phyloP scores from a whole-genome alignment of 1,284 basidiomycete genomes.

The Ceratorhiza oryzae-sativae region DNA sequence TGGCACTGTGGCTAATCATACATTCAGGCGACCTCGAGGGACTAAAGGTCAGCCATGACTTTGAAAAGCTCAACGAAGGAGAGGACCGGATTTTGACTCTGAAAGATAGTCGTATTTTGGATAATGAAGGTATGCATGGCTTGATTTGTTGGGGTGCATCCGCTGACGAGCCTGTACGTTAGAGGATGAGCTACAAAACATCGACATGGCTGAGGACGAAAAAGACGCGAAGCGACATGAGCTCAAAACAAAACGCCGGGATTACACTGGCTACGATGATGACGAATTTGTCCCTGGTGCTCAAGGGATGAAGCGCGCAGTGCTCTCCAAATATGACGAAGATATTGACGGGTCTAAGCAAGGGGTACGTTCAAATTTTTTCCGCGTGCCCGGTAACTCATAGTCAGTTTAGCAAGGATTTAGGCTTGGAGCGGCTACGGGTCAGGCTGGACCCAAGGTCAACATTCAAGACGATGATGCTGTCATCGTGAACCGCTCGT shows the following conservation, averaged over 20 bases:
- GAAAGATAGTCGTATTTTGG: slow-evolving; percentile 93
- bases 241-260: slow-evolving; percentile 85
- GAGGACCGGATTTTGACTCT: slow-evolving; percentile 95
- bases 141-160: background rate
- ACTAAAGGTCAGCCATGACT: slow-evolving; percentile 94
- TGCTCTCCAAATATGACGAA: slow-evolving; percentile 95
- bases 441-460: slow-evolving; percentile 53
- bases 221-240: slow-evolving; percentile 79
- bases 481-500: slow-evolving; percentile 74
- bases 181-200: slow-evolving; percentile 98
- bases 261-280: slow-evolving; percentile 97
- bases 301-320: slow-evolving; percentile 79
- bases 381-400: background rate
- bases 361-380: slow-evolving; percentile 57
- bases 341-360: slow-evolving; percentile 74
- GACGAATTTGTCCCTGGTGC: slow-evolving; percentile 81
- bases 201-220: slow-evolving; percentile 89
- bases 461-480: slow-evolving; percentile 62
- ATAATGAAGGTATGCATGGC: slow-evolving; percentile 76
- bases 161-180: slow-evolving; percentile 23
- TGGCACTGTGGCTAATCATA: slow-evolving; percentile 25
- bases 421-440: slow-evolving; percentile 68
- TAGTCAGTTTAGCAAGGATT: slow-evolving; percentile 66
- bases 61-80: slow-evolving; percentile 89
- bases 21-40: slow-evolving; percentile 75